Conservation (phyloP, 768 basidiomycete genomes). For the Rhizopogon rudus region DNA sequence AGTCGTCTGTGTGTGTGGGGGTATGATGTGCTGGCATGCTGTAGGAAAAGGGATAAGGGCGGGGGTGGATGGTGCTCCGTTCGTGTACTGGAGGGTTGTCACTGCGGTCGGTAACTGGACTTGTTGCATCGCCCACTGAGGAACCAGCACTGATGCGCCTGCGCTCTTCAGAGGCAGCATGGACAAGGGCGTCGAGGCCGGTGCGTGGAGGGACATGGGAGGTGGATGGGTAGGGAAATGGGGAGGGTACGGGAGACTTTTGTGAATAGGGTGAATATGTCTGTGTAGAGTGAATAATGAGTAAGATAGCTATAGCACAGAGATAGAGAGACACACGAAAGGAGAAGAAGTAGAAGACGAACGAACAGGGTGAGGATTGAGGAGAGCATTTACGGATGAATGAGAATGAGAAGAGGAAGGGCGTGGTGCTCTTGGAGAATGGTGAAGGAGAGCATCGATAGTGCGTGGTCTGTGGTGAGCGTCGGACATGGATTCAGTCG, state of each 20-base stretch:
- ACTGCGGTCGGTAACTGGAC: constrained; percentile 20
- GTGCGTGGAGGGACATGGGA: constrained; percentile 14
- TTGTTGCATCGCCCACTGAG: background rate
- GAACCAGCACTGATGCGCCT: constrained; percentile 36
- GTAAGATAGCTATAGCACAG: background rate
- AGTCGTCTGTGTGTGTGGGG: constrained; percentile 5
- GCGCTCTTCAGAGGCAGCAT: constrained; percentile 65
- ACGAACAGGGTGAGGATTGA: constrained; percentile 3
- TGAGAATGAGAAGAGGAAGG: constrained; percentile 17
- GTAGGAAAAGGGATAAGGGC: constrained; percentile 1
- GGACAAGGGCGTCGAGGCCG: constrained; percentile 63
- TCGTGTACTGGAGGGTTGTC: background rate
- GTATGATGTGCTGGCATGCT: background rate
- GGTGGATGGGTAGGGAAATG: constrained; percentile 4
- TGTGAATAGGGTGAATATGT: background rate
- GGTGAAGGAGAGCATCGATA: constrained; percentile 17
- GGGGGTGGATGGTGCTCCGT: background rate
- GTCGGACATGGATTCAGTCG: background rate
- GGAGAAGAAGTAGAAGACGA: constrained; percentile 1
- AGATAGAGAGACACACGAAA: background rate
- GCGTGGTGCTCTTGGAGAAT: constrained; percentile 4
- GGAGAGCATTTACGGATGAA: constrained; percentile 6
- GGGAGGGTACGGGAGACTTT: background rate
- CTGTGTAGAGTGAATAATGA: background rate
- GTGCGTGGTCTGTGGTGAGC: constrained; percentile 9